Base-by-base conservation (phyloP, 129 eudicot genomes). In the Saposhnikovia divaricata region DNA sequence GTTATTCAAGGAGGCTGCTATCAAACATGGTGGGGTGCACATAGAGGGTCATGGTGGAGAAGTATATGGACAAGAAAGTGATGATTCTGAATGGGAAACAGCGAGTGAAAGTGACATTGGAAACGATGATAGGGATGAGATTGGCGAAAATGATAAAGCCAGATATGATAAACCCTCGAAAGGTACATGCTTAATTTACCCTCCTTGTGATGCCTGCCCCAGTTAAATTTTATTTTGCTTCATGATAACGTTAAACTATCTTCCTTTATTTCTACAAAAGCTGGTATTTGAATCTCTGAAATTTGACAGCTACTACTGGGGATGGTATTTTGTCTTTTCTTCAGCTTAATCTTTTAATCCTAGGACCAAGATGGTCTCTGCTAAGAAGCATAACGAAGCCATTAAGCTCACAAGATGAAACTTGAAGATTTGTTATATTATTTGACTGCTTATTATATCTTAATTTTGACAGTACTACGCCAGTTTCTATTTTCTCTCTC, bases 41-140 rank as follows among this genome's bases (percentile, higher is more conserved):
- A 84, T 89, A 73, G 97, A 92, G 77, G 97, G 85, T 65, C 91
- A 83, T 38, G 85, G 78, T 38, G 93, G 93, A 19, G 93, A 91
- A 71, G 78, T 61, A 16, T 85, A 85, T 85, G 92, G 91, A 38
- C 95, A 88, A 69, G 98, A 90, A 79, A 87, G 84, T 63, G 98
- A 94, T 85, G 98, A 89, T 84, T 94, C 98, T 59, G 98, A 94
- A 74, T 94, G 98, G 98, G 98, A 94, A 77, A 94, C 98, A 9
- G 98, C 97, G 3, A 94, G 98, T 85, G 98, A 94, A 83, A 94
- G 97, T 83, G 98, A 94, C 78, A 78, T 81, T 0, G 98, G 92
- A 73, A 76, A 90, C 59, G 96, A 86, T 78, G 93, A 74, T 34
- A 88, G 91, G 77, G 89, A 89, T 81, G 89, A 82, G 73, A 80